Evolutionary conservation across 805 yeast species (phyloP).

Genomic region (Wickerhamiella allomyrinae): DNA sequence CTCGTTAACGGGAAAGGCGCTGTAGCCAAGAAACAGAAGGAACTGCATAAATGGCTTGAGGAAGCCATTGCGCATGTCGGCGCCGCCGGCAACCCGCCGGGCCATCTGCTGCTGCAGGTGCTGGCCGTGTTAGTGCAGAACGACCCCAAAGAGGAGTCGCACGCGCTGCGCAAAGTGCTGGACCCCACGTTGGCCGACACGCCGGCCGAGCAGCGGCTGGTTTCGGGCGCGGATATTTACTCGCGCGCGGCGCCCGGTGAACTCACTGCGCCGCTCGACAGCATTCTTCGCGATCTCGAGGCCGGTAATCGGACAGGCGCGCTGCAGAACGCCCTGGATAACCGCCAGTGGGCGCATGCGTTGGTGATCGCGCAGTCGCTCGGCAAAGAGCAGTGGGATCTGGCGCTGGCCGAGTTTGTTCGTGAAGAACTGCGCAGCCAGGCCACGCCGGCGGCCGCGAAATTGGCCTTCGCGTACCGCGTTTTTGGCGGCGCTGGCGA

Average conservation of each 20-base stretch:
- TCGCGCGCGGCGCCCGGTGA: slow-evolving; percentile 12
- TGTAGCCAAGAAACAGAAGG: slow-evolving; percentile 43
- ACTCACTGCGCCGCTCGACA: slow-evolving; percentile 16
- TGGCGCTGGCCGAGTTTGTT: slow-evolving; percentile 44
- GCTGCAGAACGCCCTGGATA: slow-evolving; percentile 42
- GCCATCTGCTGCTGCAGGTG: slow-evolving; percentile 10
- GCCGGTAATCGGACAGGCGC: slow-evolving; percentile 58
- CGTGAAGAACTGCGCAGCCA: slow-evolving; percentile 32
- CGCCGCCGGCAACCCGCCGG: slow-evolving; percentile 3
- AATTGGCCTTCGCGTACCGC: slow-evolving; percentile 44
- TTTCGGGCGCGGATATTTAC: slow-evolving; percentile 20
- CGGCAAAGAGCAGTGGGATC: slow-evolving; percentile 46
- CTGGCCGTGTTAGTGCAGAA: slow-evolving; percentile 11
- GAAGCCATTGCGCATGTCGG: slow-evolving; percentile 23
- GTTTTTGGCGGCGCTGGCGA: slow-evolving; percentile 48
- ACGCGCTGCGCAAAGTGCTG: slow-evolving; percentile 2
- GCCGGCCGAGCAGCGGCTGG: slow-evolving; percentile 1
- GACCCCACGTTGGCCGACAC: slow-evolving; percentile 4
- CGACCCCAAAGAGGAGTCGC: slow-evolving; percentile 4
- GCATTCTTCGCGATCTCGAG: slow-evolving; percentile 31
- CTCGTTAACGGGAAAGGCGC: slow-evolving; percentile 31
- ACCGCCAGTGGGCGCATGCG: slow-evolving; percentile 66
- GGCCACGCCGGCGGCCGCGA: slow-evolving; percentile 25
- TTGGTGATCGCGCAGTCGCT: slow-evolving; percentile 52
- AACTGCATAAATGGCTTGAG: slow-evolving; percentile 54